Evolutionary conservation across 1,284 basidiomycete species (phyloP).

Genomic region (Hypsizygus ulmarius): DNA sequence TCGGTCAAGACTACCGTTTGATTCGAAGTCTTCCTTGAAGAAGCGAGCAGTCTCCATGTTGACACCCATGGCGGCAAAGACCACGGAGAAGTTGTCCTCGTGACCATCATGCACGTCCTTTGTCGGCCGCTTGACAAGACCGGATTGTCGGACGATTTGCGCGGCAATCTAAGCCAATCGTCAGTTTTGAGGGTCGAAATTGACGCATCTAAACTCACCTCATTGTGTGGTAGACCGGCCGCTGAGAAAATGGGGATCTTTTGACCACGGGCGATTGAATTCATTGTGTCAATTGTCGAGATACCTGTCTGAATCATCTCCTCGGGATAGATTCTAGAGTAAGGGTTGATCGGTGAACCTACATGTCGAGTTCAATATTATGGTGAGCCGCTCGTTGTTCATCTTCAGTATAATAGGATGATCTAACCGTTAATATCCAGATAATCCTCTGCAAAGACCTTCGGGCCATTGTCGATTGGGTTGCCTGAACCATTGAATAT

Average conservation of each 20-base stretch:
- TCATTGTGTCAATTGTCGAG: conserved; percentile 98
- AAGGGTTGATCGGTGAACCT: conserved; percentile 99
- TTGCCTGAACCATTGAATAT: conserved; percentile 99
- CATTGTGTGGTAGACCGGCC: conserved; percentile 98
- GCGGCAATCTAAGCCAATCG: conserved; percentile 80
- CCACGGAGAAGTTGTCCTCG: conserved; percentile 99
- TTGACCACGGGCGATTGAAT: conserved; percentile 99
- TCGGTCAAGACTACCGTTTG: conserved; percentile 96
- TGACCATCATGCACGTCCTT: conserved; percentile 99
- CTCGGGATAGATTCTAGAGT: conserved; percentile 98
- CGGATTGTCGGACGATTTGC: conserved; percentile 99
- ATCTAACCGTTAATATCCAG: conserved; percentile 94
- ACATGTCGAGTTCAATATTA: conserved; percentile 6
- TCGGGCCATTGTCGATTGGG: conserved; percentile 98
- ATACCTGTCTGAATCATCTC: conserved; percentile 99
- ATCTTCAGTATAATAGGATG: neutral
- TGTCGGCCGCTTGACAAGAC: conserved; percentile 91
- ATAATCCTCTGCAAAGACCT: conserved; percentile 99
- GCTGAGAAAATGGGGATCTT: conserved; percentile 99
- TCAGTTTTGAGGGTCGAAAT: neutral
- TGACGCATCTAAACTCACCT: conserved; percentile 49
- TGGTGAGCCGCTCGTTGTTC: conserved; percentile 9
- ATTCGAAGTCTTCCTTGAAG: conserved; percentile 99
- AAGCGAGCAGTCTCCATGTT: conserved; percentile 99
- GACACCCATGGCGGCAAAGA: conserved; percentile 99